phyloP scores from a whole-genome alignment of 1,284 basidiomycete species.

The Sporisorium scitamineum region DNA sequence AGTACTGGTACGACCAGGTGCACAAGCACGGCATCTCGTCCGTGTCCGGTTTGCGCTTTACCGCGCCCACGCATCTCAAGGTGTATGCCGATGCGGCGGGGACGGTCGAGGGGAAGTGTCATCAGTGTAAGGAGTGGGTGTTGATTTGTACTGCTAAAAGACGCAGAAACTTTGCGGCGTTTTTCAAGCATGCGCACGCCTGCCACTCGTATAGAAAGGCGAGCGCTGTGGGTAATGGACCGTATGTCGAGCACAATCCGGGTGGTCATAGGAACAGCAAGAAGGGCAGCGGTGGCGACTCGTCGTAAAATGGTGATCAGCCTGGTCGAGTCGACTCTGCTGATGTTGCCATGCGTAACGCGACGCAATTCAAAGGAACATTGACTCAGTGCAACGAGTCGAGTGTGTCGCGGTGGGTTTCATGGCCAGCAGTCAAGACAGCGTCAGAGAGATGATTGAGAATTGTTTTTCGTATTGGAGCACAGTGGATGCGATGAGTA shows the following conservation, averaged over 20 bases:
- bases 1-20: conserved; percentile 62
- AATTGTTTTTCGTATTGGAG: not conserved
- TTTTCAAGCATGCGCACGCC: conserved; percentile 55
- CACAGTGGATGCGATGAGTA: not conserved
- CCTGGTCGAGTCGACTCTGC: too few relatives aligned
- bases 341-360: not conserved
- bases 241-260: conserved; percentile 55
- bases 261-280: conserved; percentile 43
- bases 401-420: not conserved
- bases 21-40: conserved; percentile 59
- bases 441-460: not conserved
- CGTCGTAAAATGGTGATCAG: not conserved
- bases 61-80: conserved; percentile 53
- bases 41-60: conserved; percentile 52
- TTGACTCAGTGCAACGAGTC: not conserved
- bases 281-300: conserved; percentile 23
- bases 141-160: conserved; percentile 58
- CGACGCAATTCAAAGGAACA: not conserved
- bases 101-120: conserved; percentile 56
- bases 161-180: conserved; percentile 52
- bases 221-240: conserved; percentile 49
- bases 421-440: too few relatives aligned
- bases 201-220: conserved; percentile 54
- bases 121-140: conserved; percentile 59
- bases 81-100: conserved; percentile 51